phyloP scores from a whole-genome alignment of 1,139 yeast genomes.

The Nadsonia starkeyi-henricii region DNA sequence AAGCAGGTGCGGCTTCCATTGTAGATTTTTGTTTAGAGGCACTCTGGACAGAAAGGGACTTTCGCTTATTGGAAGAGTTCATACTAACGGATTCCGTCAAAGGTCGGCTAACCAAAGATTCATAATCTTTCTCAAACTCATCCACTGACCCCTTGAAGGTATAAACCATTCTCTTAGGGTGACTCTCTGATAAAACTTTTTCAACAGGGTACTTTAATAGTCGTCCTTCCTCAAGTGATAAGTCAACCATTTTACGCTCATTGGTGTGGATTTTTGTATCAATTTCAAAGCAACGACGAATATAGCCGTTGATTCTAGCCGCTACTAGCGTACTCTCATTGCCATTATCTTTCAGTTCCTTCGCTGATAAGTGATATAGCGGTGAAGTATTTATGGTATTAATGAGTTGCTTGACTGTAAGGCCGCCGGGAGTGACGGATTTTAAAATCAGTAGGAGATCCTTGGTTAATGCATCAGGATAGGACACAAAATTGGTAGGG shows the following conservation, averaged over 20 bases:
- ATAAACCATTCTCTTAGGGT: slow-evolving; percentile 7
- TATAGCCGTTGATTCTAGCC: slow-evolving; percentile 6
- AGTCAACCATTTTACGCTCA: not conserved
- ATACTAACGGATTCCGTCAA: not conserved
- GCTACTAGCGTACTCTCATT: slow-evolving; percentile 6
- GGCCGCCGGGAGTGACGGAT: not conserved
- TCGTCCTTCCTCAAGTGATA: slow-evolving; percentile 4
- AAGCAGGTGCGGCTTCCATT: not conserved
- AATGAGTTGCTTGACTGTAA: slow-evolving; percentile 6
- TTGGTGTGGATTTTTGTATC: not conserved
- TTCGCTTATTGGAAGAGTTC: not conserved
- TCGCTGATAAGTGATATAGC: not conserved
- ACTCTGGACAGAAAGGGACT: not conserved
- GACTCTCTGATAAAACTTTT: slow-evolving; percentile 6
- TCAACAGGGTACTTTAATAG: slow-evolving; percentile 4
- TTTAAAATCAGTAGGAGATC: not conserved
- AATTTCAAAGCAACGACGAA: slow-evolving; percentile 4
- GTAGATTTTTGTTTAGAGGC: not conserved
- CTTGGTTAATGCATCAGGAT: not conserved
- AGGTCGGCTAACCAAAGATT: not conserved
- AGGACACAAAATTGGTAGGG: not conserved
- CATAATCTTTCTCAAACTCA: not conserved
- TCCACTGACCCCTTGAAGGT: slow-evolving; percentile 1
- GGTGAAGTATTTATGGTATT: slow-evolving; percentile 5
- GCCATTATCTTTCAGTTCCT: not conserved